Evolutionary conservation across 1,284 basidiomycete genomes (phyloP), one percentile per base, ranked within the genome.

Genomic region (Anthracocystis panici-leucophaei): DNA sequence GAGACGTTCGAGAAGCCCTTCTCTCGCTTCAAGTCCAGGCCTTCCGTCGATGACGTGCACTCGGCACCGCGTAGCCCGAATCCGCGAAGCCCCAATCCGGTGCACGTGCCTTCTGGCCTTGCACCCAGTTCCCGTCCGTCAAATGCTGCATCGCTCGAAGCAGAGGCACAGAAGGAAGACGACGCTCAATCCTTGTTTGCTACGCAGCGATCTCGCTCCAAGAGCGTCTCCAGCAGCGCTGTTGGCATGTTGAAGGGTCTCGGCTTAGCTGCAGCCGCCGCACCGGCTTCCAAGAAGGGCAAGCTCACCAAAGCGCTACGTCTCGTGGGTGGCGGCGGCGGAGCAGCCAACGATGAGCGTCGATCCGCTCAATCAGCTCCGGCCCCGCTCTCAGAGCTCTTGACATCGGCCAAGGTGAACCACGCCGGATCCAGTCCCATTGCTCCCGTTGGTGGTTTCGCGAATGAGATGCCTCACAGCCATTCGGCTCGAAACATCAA

Each of bases 161-260:
- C 70, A 18, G 75, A 74, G 55, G 62, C 63, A 14, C 53, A 60
- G n/a, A 60, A 57, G 52, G 67, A 62, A 27, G 63, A 64, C 21
- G 75, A 74, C 20, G 45, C 18, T 6, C 60, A 61, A 5, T 63
- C 67, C 20, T n/a, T 49, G 38, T 69, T 74, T n/a, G 62, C 59
- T 2, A 40, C 65, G 21, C 71, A 77, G 45, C 75, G 79, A 25
- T 72, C 74, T 16, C 65, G 78, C 1, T 72, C 69, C 48, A 81
- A 79, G 73, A 81, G 79, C 56, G 70, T 80, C 53, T 79, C 77
- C 12, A 75, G 44, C 40, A 74, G 53, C 46, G 77, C 80, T n/a
- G 78, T 72, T 9, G 72, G 80, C 48, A 67, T 82, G 71, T 46
- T 81, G 35, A 82, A 82, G 46, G 80, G 80, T 38, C 74, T 81